Base-by-base conservation (phyloP, 2,329 filamentous ascomycete species). In the Penicillium glabrum region DNA sequence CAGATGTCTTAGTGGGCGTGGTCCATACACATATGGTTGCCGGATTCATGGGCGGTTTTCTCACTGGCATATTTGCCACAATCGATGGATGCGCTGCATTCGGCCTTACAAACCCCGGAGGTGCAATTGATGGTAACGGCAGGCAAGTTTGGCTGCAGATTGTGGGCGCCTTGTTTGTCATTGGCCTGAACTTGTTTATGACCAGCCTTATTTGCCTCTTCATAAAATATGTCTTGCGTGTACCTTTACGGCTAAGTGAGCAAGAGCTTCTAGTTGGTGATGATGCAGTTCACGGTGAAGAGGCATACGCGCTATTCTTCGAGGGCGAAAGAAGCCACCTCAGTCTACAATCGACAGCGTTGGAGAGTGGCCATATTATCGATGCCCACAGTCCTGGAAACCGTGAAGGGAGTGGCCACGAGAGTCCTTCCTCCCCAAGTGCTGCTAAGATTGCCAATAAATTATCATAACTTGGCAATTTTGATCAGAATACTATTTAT, bases 111-210 rank as follows among this genome's bases (percentile, higher is more conserved):
- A 79, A 77, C 50, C 70, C 69, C 1, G 80, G 80, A 11, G 80
- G 80, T 21, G 80, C 80, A 2, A 79, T 81, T 41, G 78, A 76
- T n/a, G 79, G 80, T 3, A 81, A 82, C 62, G 79, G 79, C 5
- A 74, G 69, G 31, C 80, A 82, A 67, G 73, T 83, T 23, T 79
- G 79, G 70, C 66, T 79, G 33, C 79, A 82, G 61, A 76, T 82
- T 58, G 80, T 79, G 9, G 78, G 80, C 14, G 79, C 76, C 8
- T 67, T 77, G 9, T 81, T 81, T 67, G 70, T 82, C 56, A 79
- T 82, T 53, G 80, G 78, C n/a, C 37, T 41, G 8, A 41, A 41
- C n/a, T 5, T 41, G 9, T 41, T 41, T 11, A 41, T 41, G n/a
- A 41, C 37, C 16, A 21, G 5, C 5, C 8, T 41, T 3, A 41